Evolutionary conservation across 169 alveolate genomes (phyloP), one percentile per base, ranked within the genome.

Genomic region (Pseudocohnilembus persalinus): DNA sequence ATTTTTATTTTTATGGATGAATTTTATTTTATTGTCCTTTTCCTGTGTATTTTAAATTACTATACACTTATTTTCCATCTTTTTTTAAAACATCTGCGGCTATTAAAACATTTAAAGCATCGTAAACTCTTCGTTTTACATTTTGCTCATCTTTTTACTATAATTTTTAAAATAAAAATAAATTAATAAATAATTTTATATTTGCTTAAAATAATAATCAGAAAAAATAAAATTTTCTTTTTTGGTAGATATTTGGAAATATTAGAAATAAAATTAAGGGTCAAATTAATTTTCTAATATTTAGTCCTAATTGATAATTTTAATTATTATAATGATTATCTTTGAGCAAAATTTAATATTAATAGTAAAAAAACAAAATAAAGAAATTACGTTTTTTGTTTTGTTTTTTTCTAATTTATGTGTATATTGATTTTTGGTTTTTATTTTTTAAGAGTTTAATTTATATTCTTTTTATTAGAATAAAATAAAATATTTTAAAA

Each of bases 91-190:
- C 89, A 26, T 90, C 91, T 25, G 93, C 84, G 28, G 96, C 93
- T 29, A 90, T 93, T 84, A 95, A 88, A 11, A 95, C 96, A 88
- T 93, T 95, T 31, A 95, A 90, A 11, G 97, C 95, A 88, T 93
- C 96, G 84, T 95, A 95, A 33, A 95, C 96, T 90, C 97, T 90
- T 84, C 97, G 89, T 87, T 94, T 92, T 6, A 95, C 93, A 87
- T 95, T 95, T 75, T 95, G 90, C 78, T 91, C 96, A 78, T 93
- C 96, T 91, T 93, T 92, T 83, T 68, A 30, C 80, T 85, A 33
- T 35, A 25, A 28, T 76, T 79, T 91, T 81, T 31, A 81, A 84
- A 73, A 88, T 88, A 73, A 64, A 64, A 64, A 64, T 20, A 25
- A 64, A n/a, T n/a, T 73, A 73, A 15, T n/a, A n/a, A 73, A 73